These are phyloP conservation scores for Ophiostoma australiae DNA, from an alignment of 2,329 filamentous ascomycete genomes.

Conservation along the genomic window DNA sequence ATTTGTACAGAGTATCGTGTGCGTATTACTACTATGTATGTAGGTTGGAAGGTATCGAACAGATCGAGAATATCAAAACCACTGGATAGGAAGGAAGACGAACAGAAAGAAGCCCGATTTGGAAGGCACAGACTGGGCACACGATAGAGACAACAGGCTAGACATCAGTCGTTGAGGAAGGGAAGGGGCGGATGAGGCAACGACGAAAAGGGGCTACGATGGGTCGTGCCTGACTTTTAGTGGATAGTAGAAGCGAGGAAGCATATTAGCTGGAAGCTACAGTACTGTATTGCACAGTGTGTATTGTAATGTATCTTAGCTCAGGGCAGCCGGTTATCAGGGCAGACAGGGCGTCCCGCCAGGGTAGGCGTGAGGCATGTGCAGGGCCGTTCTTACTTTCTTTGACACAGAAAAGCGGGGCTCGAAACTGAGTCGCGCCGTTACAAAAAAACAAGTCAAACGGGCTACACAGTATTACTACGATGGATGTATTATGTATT, in stretches of 20 bases:
- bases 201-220: conserved; percentile 22
- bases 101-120: neutral
- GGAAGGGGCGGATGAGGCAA: neutral
- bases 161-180: neutral
- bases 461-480: neutral
- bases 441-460: neutral
- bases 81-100: neutral
- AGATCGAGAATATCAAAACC: neutral
- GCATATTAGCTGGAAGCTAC: neutral
- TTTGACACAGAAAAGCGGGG: conserved; percentile 2
- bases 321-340: neutral
- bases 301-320: neutral
- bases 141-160: neutral
- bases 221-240: neutral
- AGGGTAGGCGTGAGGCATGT: neutral
- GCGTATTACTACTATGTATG: no score
- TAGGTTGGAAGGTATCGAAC: neutral
- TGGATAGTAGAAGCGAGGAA: neutral
- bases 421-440: conserved; percentile 16
- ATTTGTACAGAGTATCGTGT: no score
- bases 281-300: no score
- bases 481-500: no score
- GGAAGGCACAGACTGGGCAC: neutral
- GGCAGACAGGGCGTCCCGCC: neutral
- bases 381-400: neutral